phyloP scores from a whole-genome alignment of 2,329 filamentous ascomycete genomes.

The Stachybotrys chartarum region DNA sequence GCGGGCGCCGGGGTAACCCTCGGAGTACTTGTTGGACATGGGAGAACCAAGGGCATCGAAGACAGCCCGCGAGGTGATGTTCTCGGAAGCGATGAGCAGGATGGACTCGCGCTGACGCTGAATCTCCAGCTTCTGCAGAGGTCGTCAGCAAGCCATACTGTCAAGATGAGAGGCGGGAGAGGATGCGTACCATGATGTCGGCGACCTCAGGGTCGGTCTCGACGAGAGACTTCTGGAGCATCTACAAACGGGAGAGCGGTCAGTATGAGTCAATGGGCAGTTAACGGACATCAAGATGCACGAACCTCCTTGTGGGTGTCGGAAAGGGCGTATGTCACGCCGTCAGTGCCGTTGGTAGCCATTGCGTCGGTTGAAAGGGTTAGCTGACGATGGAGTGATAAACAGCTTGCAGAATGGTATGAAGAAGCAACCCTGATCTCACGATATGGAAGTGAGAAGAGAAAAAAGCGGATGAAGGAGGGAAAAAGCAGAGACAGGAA shows the following conservation, averaged over 20 bases:
- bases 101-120: slow-evolving; percentile 98
- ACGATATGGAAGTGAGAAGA: not conserved
- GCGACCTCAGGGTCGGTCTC: slow-evolving; percentile 92
- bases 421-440: not conserved
- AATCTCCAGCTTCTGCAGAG: slow-evolving; percentile 72
- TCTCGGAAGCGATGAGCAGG: slow-evolving; percentile 97
- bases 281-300: slow-evolving; percentile 3
- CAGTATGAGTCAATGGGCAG: not conserved
- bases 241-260: slow-evolving; percentile 38
- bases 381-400: not conserved
- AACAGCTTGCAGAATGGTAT: not conserved
- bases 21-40: slow-evolving; percentile 99
- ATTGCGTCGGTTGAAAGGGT: slow-evolving; percentile 16
- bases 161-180: slow-evolving; percentile 1
- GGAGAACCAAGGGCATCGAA: slow-evolving; percentile 93
- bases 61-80: slow-evolving; percentile 96
- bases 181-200: slow-evolving; percentile 76
- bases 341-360: slow-evolving; percentile 26
- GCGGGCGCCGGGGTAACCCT: slow-evolving; percentile 94
- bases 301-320: slow-evolving; percentile 43
- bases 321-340: slow-evolving; percentile 34
- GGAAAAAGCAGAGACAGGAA: slow-evolving; percentile 1
- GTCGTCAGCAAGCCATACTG: slow-evolving; percentile 19
- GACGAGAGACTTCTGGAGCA: slow-evolving; percentile 92
- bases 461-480: not conserved